Percentiles rank a stretch among this genome's conserved stretches.
Conservation (phyloP, 805 yeast genomes). For the Komagataella ulmi region DNA sequence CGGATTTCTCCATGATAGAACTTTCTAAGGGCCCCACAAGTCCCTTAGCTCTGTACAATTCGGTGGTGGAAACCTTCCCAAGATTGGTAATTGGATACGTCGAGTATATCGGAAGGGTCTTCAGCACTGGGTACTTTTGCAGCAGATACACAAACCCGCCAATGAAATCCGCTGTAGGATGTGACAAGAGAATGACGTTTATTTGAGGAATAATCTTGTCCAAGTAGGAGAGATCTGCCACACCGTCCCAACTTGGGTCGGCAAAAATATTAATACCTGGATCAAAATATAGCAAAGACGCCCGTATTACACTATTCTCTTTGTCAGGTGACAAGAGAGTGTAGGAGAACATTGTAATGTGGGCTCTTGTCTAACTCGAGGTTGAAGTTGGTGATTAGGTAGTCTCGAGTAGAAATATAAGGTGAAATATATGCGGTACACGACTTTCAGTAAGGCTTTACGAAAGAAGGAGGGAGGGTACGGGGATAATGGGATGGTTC, state of each 20-base stretch:
- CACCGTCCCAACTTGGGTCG: slow-evolving; percentile 69
- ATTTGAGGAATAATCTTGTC: slow-evolving; percentile 31
- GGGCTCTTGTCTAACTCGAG: neutral
- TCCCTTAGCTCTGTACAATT: slow-evolving; percentile 61
- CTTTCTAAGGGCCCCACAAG: slow-evolving; percentile 56
- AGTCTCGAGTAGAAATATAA: neutral
- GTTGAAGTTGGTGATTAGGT: neutral
- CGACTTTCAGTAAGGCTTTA: neutral
- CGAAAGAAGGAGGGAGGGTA: neutral
- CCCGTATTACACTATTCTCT: neutral
- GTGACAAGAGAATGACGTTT: slow-evolving; percentile 72
- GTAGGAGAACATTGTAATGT: slow-evolving; percentile 9
- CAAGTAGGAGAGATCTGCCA: slow-evolving; percentile 25
- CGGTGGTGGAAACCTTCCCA: slow-evolving; percentile 80
- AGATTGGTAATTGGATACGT: slow-evolving; percentile 83
- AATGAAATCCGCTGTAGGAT: slow-evolving; percentile 64
- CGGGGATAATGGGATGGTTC: neutral
- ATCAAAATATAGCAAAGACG: neutral
- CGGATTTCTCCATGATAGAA: slow-evolving; percentile 49
- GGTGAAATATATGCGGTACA: neutral
- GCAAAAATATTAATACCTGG: slow-evolving; percentile 34
- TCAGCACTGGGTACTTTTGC: slow-evolving; percentile 40
- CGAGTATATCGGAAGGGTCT: slow-evolving; percentile 65
- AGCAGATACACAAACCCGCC: slow-evolving; percentile 71
- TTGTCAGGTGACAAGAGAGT: slow-evolving; percentile 11